Percentiles rank a stretch among this genome's conserved stretches.
phyloP scores from a whole-genome alignment of 768 basidiomycete species.

The Fibroporia radiculosa region DNA sequence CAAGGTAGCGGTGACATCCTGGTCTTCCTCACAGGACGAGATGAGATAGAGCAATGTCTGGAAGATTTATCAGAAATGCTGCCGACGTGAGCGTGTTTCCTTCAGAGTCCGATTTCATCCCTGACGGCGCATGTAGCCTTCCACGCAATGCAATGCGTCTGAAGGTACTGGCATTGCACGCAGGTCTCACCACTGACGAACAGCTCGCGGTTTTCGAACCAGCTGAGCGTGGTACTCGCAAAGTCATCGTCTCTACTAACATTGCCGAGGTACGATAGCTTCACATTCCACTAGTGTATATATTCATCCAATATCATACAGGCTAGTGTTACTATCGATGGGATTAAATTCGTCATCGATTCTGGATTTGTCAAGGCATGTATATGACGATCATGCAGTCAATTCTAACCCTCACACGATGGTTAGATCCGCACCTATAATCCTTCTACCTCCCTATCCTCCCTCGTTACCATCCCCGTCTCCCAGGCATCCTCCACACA shows the following conservation, averaged over 20 bases:
- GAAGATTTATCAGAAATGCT: slow-evolving; percentile 75
- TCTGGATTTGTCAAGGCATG: slow-evolving; percentile 90
- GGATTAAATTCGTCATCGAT: slow-evolving; percentile 90
- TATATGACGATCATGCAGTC: neutral
- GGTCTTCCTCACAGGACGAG: slow-evolving; percentile 90
- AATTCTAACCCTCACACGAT: neutral
- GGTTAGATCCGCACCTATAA: slow-evolving; percentile 83
- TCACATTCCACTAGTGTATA: neutral
- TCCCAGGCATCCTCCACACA: slow-evolving; percentile 89
- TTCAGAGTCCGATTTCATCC: neutral
- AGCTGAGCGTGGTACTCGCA: slow-evolving; percentile 67
- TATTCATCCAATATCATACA: slow-evolving; percentile 18
- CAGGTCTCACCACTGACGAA: slow-evolving; percentile 82
- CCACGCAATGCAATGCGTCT: slow-evolving; percentile 50
- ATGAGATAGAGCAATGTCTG: slow-evolving; percentile 89
- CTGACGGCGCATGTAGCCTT: slow-evolving; percentile 28
- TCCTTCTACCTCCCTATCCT: slow-evolving; percentile 76
- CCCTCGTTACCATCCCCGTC: slow-evolving; percentile 74
- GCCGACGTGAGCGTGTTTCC: slow-evolving; percentile 44
- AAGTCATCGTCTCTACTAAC: slow-evolving; percentile 90
- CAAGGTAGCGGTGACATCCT: slow-evolving; percentile 84
- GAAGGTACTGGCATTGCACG: slow-evolving; percentile 72
- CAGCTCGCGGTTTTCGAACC: slow-evolving; percentile 82
- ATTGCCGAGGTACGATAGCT: slow-evolving; percentile 72
- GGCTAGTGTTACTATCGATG: slow-evolving; percentile 97